These are phyloP conservation scores for Cenchrus fungigraminus DNA, from an alignment of 176 grass and related monocot species.

Conservation along the genomic window DNA sequence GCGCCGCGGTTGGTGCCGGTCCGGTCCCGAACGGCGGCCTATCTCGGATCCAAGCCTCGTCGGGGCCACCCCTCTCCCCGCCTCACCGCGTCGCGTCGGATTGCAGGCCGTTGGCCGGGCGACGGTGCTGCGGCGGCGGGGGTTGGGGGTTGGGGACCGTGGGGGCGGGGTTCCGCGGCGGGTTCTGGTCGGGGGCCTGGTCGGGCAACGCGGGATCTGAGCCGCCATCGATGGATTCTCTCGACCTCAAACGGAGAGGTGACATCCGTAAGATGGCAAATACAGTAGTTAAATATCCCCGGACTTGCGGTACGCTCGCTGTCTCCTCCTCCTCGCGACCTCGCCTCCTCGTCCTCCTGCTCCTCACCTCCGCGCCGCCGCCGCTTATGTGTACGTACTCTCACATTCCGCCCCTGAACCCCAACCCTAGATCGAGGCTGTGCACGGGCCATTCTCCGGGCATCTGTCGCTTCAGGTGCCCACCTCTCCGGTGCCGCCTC, in stretches of 20 bases:
- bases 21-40: neutral
- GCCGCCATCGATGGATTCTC: slow-evolving; percentile 26
- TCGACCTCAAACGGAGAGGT: neutral
- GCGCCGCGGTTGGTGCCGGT: neutral
- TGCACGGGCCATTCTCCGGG: neutral
- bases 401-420: neutral
- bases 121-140: neutral
- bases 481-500: slow-evolving; percentile 23
- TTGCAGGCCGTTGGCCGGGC: slow-evolving; percentile 16
- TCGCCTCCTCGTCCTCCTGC: neutral
- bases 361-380: too few species aligned
- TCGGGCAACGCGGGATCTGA: slow-evolving; percentile 18
- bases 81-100: neutral
- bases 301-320: neutral
- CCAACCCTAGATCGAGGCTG: neutral
- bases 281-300: too few species aligned
- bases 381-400: neutral
- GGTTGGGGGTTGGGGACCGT: slow-evolving; percentile 25
- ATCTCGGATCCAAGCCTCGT: slow-evolving; percentile 1
- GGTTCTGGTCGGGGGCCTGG: neutral
- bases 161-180: neutral
- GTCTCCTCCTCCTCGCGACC: neutral
- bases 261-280: too few species aligned
- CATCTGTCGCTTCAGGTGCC: neutral
- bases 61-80: slow-evolving; percentile 11